These are phyloP conservation scores for Onygena corvina DNA, from an alignment of 2,329 filamentous ascomycete species.

Conservation along the genomic window DNA sequence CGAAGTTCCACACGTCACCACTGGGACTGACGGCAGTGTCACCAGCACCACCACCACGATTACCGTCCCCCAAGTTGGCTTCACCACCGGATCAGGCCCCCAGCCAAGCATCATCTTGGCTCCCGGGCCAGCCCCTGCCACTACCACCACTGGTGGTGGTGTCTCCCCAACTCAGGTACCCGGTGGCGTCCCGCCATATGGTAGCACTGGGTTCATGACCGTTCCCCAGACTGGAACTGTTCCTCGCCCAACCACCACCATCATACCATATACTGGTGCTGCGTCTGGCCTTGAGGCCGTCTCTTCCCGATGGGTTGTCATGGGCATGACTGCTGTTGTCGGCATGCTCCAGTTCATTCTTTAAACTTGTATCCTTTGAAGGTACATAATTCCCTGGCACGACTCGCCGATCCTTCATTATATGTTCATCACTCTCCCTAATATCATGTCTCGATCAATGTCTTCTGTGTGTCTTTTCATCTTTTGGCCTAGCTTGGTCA, in stretches of 20 bases:
- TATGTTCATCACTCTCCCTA: constrained; percentile 1
- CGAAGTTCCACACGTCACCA: constrained; percentile 26
- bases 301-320: neutral
- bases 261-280: constrained; percentile 11
- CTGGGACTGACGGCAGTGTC: constrained; percentile 9
- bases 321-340: neutral
- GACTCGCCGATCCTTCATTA: neutral
- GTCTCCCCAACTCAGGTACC: constrained; percentile 11
- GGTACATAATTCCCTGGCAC: neutral
- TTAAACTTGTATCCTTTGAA: neutral
- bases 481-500: neutral
- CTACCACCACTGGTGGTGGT: constrained; percentile 10
- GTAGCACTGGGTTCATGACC: constrained; percentile 12
- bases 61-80: constrained; percentile 36
- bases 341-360: constrained; percentile 3
- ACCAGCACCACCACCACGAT: constrained; percentile 24
- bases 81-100: constrained; percentile 24
- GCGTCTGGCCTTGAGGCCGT: constrained; percentile 10
- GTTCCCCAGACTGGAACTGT: constrained; percentile 15
- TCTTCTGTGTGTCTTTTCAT: constrained; percentile 1
- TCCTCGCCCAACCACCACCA: constrained; percentile 10
- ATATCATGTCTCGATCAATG: constrained; percentile 5
- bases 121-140: constrained; percentile 17
- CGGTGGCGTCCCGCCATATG: neutral
- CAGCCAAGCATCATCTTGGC: constrained; percentile 24